Base-by-base conservation (phyloP, 306 rosid genomes). In the Hippophae tibetana region DNA sequence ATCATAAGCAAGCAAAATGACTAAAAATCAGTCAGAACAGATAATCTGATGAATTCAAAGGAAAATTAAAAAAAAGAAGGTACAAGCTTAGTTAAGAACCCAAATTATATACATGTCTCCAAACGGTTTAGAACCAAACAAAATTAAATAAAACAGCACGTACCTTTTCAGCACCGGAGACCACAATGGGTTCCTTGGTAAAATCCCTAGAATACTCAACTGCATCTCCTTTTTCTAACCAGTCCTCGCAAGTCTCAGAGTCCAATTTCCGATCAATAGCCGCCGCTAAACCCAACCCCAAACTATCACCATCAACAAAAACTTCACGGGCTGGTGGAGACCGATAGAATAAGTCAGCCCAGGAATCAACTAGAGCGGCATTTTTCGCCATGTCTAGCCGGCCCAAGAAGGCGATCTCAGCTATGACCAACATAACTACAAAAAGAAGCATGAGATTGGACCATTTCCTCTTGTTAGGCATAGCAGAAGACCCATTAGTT, bases 201-300 rank as follows among this genome's bases (percentile, higher is more conserved):
- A 92, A 92, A 65, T 92, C 79, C 69, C 99, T 84, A 6, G 79
- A 77, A 70, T 86, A 85, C 8, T 75, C 78, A n/a, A 80, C 90
- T 64, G 80, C 78, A 50, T 88, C 99, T 58, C 75, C 96, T 56
- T 69, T 84, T 76, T 86, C 94, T 78, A 92, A 74, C 96, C 95
- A 92, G 43, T 69, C 74, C 78, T 92, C 94, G 40, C 99, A 92
- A 5, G 70, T 71, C 57, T 56, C 79, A 46, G 69, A 61, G n/a
- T 76, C 85, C 60, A 75, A 66, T 64, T 43, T 64, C 69, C 50
- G 73, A 61, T 67, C 83, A 58, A 10, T 43, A 11, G 10, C 67
- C 61, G 53, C 42, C 52, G 53, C 42, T 48, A 47, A 6, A 44
- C 40, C 83, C 6, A 74, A 18, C 52, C 50, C 71, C 38, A 74